Evolutionary conservation across 2,329 filamentous ascomycete genomes (phyloP), one percentile per base, ranked within the genome.

Genomic region (Fusarium sp.): DNA sequence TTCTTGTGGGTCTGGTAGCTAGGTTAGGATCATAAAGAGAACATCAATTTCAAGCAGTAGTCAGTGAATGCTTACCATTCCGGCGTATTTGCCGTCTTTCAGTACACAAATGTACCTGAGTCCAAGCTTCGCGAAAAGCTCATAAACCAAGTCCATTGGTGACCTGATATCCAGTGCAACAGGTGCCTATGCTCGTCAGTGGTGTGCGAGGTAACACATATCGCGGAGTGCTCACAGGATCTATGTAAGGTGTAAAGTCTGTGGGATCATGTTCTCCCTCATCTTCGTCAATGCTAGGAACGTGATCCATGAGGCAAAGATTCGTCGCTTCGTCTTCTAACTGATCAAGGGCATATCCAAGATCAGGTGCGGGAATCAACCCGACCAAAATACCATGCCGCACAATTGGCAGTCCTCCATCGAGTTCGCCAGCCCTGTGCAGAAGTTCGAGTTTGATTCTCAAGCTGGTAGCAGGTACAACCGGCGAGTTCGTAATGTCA

Each of bases 81-180:
- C 96, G 5, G 93, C 93, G 83, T 94, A 99, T 70, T 90, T 90
- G 31, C 96, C 96, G 74, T 98, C 91, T 63, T 89, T 90, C 33
- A 96, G 85, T 9, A 98, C 95, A 80, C 96, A 98, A 56, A 99
- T 92, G 82, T 98, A 98, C 70, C 96, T 88, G 74, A 99, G 83
- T 4, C 96, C 96, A 14, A 99, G 87, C 83, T 99, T 99, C 57
- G 94, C 93, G 81, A 98, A 99, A 79, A 95, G 96, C 81, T 99
- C 96, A 78, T 98, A 98, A 8, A 98, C 96, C 44, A 99, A 85
- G 80, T 98, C 95, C 90, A 98, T 95, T 0, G 96, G 94, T 1
- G 93, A 96, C 75, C 92, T 90, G 36, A 97, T 93, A 79, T 99
- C 96, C 31, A 99, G 86, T 18, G 95, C 90, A 20, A 99, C 89